Evolutionary conservation across 2,329 filamentous ascomycete species (phyloP).

Genomic region (Thyridium curvatum): DNA sequence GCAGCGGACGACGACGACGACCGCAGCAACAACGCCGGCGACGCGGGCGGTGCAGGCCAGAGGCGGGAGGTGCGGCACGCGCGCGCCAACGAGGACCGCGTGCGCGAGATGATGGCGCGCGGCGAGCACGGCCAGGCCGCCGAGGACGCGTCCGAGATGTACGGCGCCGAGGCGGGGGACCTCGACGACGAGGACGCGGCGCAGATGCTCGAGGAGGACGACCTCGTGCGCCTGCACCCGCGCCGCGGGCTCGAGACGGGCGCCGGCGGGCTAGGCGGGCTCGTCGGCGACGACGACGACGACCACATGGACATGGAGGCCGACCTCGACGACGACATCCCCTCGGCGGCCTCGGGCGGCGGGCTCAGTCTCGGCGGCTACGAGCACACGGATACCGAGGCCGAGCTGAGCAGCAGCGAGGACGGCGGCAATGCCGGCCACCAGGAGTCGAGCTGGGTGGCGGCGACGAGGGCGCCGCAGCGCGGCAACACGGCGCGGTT

Average conservation of each 20-base stretch:
- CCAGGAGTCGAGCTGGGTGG: neutral
- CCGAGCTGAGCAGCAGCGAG: slow-evolving; percentile 47
- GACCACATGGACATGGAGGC: slow-evolving; percentile 50
- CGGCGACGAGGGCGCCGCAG: neutral
- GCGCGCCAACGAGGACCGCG: slow-evolving; percentile 54
- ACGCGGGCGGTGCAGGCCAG: slow-evolving; percentile 20
- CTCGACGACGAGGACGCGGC: slow-evolving; percentile 48
- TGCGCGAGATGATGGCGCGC: slow-evolving; percentile 50
- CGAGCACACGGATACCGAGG: slow-evolving; percentile 74
- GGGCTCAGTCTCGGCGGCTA: slow-evolving; percentile 37
- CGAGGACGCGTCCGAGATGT: slow-evolving; percentile 39
- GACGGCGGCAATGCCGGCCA: slow-evolving; percentile 11
- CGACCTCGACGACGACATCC: neutral
- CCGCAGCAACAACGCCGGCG: slow-evolving; percentile 24
- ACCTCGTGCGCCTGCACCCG: slow-evolving; percentile 34
- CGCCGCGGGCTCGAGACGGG: slow-evolving; percentile 15
- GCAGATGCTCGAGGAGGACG: slow-evolving; percentile 59
- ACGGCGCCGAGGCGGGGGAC: slow-evolving; percentile 48
- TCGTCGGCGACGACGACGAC: slow-evolving; percentile 16
- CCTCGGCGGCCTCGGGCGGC: slow-evolving; percentile 27
- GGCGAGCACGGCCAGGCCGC: slow-evolving; percentile 34
- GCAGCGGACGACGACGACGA: slow-evolving; percentile 33
- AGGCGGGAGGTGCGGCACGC: slow-evolving; percentile 41
- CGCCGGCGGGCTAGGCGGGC: too few species aligned
- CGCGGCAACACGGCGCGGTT: slow-evolving; percentile 15